phyloP scores from a whole-genome alignment of 169 alveolate genomes.

The Theileria sp. region DNA sequence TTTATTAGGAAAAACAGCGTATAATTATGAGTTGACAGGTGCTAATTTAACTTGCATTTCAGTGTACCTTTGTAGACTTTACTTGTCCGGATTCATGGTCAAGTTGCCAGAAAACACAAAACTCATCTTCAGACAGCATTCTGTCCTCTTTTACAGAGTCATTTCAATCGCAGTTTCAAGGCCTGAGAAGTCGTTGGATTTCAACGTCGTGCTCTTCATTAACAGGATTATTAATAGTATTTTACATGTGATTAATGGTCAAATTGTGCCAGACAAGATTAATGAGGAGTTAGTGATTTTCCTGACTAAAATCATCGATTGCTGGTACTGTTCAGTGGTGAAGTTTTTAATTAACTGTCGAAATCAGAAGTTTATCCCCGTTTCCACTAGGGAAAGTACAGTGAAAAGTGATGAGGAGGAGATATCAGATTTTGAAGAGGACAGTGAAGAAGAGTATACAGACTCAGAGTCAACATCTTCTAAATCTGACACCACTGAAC shows the following conservation, averaged over 20 bases:
- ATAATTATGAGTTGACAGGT: constrained; percentile 20
- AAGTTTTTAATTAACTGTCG: constrained; percentile 14
- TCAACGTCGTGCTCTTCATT: constrained; percentile 33
- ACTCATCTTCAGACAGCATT: constrained; percentile 23
- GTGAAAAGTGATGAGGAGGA: neutral
- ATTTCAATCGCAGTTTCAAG: constrained; percentile 30
- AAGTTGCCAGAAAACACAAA: constrained; percentile 2
- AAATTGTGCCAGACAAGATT: neutral
- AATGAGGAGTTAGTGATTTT: constrained; percentile 2
- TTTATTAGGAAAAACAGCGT: constrained; percentile 26
- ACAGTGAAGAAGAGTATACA: neutral
- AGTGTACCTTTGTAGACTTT: constrained; percentile 48
- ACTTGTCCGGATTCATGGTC: constrained; percentile 6
- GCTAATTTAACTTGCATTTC: constrained; percentile 40
- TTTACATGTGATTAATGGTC: neutral
- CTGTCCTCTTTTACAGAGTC: constrained; percentile 28
- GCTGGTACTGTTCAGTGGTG: constrained; percentile 60
- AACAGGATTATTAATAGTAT: constrained; percentile 24
- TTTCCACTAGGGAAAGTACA: neutral
- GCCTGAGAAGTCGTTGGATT: constrained; percentile 21
- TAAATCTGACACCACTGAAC: neutral
- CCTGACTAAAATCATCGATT: constrained; percentile 36
- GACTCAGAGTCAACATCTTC: neutral
- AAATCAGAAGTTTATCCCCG: constrained; percentile 23
- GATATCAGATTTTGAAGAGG: neutral